phyloP scores from a whole-genome alignment of 352 stramenopile species.

The Phytophthora cactorum region DNA sequence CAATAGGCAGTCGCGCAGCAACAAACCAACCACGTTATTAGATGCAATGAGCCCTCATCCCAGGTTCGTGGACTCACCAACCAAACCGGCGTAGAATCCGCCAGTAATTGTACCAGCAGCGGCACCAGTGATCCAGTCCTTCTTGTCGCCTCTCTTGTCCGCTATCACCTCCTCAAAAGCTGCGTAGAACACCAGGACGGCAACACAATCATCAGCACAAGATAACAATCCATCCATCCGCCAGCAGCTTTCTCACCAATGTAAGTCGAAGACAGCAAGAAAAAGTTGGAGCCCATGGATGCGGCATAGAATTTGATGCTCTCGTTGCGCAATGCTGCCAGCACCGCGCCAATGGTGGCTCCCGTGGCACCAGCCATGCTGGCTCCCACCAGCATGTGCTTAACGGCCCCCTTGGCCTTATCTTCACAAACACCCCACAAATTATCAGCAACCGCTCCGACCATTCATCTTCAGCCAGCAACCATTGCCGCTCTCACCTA shows the following conservation, averaged over 20 bases:
- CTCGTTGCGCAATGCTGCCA: slow-evolving; percentile 77
- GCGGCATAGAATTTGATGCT: slow-evolving; percentile 83
- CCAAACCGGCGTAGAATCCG: slow-evolving; percentile 71
- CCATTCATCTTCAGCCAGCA: not conserved
- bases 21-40: not conserved
- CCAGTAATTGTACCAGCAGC: slow-evolving; percentile 68
- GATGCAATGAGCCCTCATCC: too few relatives aligned
- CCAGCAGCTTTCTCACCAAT: slow-evolving; percentile 51
- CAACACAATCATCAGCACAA: not conserved
- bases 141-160: slow-evolving; percentile 64
- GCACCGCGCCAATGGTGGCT: slow-evolving; percentile 57
- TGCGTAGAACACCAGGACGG: slow-evolving; percentile 21
- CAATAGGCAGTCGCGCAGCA: not conserved
- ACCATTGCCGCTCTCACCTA: slow-evolving; percentile 12
- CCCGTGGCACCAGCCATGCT: slow-evolving; percentile 59
- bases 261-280: slow-evolving; percentile 85
- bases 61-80: slow-evolving; percentile 47
- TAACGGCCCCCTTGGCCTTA: slow-evolving; percentile 70
- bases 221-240: not conserved
- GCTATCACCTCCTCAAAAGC: slow-evolving; percentile 82
- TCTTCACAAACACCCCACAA: slow-evolving; percentile 32
- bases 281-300: slow-evolving; percentile 88
- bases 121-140: slow-evolving; percentile 64
- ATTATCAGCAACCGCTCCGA: not conserved
- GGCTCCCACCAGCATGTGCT: slow-evolving; percentile 73